phyloP scores from a whole-genome alignment of 495 filamentous ascomycete genomes.

The Hyaloscypha hepaticicola region DNA sequence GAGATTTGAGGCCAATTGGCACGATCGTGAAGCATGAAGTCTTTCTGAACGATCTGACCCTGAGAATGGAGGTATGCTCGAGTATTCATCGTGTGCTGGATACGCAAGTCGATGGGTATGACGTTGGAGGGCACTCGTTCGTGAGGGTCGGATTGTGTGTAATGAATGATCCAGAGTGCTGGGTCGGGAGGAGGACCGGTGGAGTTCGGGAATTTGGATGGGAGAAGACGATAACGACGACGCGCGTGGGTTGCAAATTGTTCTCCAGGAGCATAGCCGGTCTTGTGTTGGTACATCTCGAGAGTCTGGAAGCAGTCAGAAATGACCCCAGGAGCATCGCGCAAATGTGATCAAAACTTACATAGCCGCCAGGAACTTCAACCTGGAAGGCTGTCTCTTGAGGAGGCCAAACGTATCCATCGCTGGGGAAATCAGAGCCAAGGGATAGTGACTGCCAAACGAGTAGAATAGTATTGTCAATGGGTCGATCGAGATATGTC shows the following conservation, averaged over 20 bases:
- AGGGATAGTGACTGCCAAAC: conserved; percentile 80
- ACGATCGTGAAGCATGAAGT: conserved; percentile 90
- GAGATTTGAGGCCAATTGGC: conserved; percentile 84
- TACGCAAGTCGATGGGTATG: conserved; percentile 57
- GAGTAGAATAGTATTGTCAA: conserved; percentile 76
- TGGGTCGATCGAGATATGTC: conserved; percentile 82
- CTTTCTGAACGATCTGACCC: conserved; percentile 82
- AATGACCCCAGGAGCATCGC: neutral
- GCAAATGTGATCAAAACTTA: conserved; percentile 42
- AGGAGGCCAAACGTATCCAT: conserved; percentile 89
- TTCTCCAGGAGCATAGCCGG: conserved; percentile 73
- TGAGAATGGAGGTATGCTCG: conserved; percentile 69
- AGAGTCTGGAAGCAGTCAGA: conserved; percentile 45
- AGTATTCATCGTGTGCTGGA: conserved; percentile 59
- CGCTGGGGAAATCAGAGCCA: conserved; percentile 72
- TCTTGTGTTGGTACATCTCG: conserved; percentile 81
- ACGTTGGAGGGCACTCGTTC: conserved; percentile 66
- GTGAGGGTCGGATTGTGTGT: conserved; percentile 66
- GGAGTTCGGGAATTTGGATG: conserved; percentile 57
- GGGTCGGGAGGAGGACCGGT: conserved; percentile 67
- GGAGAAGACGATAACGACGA: conserved; percentile 78
- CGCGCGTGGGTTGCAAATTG: conserved; percentile 69
- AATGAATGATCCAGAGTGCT: conserved; percentile 93
- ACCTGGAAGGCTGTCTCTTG: conserved; percentile 68
- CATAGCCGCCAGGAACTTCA: conserved; percentile 70